Conservation (phyloP, 2,329 filamentous ascomycete species). For the Xylariaceae sp. region DNA sequence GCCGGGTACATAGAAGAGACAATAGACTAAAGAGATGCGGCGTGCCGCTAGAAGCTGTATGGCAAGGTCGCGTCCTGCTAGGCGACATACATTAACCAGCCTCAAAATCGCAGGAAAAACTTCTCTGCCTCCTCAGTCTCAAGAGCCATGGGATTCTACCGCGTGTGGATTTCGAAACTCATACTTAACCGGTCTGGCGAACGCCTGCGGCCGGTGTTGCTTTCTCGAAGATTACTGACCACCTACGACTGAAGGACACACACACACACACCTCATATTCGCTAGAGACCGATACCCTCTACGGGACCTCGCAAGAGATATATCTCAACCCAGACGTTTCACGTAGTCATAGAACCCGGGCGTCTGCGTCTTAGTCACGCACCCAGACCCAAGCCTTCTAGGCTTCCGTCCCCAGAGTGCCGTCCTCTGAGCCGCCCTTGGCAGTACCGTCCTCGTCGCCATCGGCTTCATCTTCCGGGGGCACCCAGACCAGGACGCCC, state of each 20-base stretch:
- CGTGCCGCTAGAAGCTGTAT: background rate
- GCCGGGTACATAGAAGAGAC: background rate
- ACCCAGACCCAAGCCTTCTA: background rate
- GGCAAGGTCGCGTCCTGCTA: background rate
- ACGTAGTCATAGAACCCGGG: background rate
- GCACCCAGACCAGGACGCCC: slow-evolving; percentile 65
- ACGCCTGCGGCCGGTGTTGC: too few relatives aligned
- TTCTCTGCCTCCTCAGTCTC: too few relatives aligned
- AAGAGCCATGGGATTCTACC: too few relatives aligned
- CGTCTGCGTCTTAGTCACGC: background rate
- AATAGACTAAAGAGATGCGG: slow-evolving; percentile 5
- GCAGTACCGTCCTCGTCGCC: slow-evolving; percentile 18
- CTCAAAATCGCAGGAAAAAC: too few relatives aligned
- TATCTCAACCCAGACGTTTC: background rate
- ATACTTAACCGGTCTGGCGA: too few relatives aligned
- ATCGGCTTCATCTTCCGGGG: slow-evolving; percentile 43
- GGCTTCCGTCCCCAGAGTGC: background rate
- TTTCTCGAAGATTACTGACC: too few relatives aligned
- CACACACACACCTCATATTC: background rate
- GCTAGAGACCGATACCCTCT: background rate
- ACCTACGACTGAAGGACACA: too few relatives aligned
- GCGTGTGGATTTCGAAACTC: too few relatives aligned
- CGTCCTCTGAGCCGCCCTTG: background rate
- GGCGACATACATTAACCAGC: background rate
- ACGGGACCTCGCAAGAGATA: background rate